Evolutionary conservation across 2,329 filamentous ascomycete species (phyloP).

Genomic region (Pyrenophora graminea): DNA sequence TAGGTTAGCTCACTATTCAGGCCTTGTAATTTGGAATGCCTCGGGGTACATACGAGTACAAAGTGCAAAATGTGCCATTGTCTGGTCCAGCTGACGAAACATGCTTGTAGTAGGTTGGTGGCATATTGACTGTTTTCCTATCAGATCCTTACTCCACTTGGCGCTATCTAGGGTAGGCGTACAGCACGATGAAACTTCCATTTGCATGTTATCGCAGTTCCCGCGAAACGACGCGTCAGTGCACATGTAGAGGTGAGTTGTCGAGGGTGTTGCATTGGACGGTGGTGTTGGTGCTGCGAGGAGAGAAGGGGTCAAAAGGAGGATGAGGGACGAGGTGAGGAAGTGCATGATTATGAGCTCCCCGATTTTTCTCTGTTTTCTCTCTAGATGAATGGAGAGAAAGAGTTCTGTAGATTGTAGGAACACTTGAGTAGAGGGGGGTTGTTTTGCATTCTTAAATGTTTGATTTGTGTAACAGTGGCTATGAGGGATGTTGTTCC

Average conservation of each 20-base stretch:
- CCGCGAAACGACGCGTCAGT: constrained; percentile 20
- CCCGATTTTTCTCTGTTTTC: too few relatives aligned
- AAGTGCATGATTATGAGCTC: too few relatives aligned
- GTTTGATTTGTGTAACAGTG: too few relatives aligned
- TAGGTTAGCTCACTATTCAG: background rate
- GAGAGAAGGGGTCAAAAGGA: too few relatives aligned
- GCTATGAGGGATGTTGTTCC: too few relatives aligned
- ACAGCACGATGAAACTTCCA: constrained; percentile 18
- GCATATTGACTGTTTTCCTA: constrained; percentile 14
- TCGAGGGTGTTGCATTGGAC: background rate
- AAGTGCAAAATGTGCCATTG: constrained; percentile 27
- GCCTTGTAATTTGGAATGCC: background rate
- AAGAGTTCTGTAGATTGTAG: too few relatives aligned
- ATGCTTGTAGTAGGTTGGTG: constrained; percentile 13
- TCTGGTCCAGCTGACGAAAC: constrained; percentile 28
- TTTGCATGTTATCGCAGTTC: constrained; percentile 21
- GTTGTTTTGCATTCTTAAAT: background rate
- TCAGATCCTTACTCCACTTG: too few relatives aligned
- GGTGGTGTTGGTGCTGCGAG: background rate
- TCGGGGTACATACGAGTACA: constrained; percentile 24
- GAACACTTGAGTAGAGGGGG: background rate
- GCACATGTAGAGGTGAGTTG: constrained; percentile 27
- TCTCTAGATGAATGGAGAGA: too few relatives aligned
- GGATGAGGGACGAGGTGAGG: too few relatives aligned
- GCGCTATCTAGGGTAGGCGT: background rate